These are phyloP conservation scores for Jamesozyma piceae DNA, from an alignment of 805 yeast genomes.

Conservation along the genomic window DNA sequence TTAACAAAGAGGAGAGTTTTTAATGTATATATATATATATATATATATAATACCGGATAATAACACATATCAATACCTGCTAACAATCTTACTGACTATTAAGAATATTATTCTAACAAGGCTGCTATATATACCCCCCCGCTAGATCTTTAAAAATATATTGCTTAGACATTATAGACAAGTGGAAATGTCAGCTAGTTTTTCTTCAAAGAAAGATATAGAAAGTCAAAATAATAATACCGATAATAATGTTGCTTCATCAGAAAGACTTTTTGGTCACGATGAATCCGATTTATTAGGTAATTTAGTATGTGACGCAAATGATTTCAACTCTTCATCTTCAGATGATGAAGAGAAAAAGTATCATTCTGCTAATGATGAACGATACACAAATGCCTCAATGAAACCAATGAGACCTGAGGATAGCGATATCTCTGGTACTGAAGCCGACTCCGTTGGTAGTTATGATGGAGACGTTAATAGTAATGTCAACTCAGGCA, in stretches of 20 bases:
- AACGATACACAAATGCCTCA: neutral
- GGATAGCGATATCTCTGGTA: neutral
- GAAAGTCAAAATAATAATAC: neutral
- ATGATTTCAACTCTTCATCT: neutral
- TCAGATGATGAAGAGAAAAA: neutral
- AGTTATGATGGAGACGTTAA: neutral
- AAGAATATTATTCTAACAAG: no score
- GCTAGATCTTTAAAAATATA: conserved; percentile 34
- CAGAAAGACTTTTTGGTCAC: neutral
- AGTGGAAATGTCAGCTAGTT: conserved; percentile 6
- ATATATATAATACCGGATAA: no score
- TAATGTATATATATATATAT: no score
- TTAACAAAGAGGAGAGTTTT: no score
- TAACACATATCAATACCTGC: no score
- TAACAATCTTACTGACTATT: no score
- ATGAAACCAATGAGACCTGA: neutral
- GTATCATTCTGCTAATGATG: no score
- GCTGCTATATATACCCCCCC: no score
- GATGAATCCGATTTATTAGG: neutral
- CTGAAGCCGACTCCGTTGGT: neutral
- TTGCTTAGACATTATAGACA: conserved; percentile 32
- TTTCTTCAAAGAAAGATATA: neutral
- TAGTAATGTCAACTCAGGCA: neutral
- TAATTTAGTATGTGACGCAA: neutral
- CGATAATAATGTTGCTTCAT: no score